Percentiles rank a stretch among this genome's conserved stretches.
These are phyloP conservation scores for Aegle marmelos DNA, from an alignment of 345 rosid genomes.

Conservation along the genomic window DNA sequence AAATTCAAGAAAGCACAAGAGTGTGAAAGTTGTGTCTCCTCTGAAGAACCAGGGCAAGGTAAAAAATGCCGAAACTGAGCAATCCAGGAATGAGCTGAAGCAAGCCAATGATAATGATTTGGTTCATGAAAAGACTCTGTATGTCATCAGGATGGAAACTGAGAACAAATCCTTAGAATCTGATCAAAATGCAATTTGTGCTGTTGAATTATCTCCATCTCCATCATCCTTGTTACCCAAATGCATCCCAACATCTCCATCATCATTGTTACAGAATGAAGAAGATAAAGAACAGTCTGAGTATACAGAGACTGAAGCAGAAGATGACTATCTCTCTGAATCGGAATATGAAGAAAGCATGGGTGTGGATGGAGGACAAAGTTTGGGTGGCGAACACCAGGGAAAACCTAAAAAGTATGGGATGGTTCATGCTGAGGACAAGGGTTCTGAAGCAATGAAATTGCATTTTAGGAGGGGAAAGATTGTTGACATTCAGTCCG, in stretches of 20 bases:
- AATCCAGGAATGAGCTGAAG: conserved; percentile 21
- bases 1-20: conserved; percentile 34
- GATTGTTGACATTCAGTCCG: conserved; percentile 47
- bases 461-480: conserved; percentile 65
- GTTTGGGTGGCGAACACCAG: conserved; percentile 22
- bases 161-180: conserved; percentile 41
- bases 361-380: conserved; percentile 19
- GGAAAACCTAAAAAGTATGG: conserved; percentile 25
- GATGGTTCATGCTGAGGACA: conserved; percentile 24
- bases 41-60: conserved; percentile 35
- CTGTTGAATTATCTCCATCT: conserved; percentile 30
- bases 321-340: conserved; percentile 40
- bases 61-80: conserved; percentile 24
- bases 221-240: conserved; percentile 18
- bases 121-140: conserved; percentile 61
- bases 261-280: conserved; percentile 27
- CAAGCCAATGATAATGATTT: conserved; percentile 15
- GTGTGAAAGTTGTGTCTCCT: conserved; percentile 28
- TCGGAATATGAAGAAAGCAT: conserved; percentile 25
- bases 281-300: conserved; percentile 41
- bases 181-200: conserved; percentile 39
- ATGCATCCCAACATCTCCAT: conserved; percentile 18
- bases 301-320: conserved; percentile 29
- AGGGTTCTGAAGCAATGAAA: conserved; percentile 36
- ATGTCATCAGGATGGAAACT: conserved; percentile 58